A percentile compares a stretch with the other conserved stretches of the same genome.
phyloP scores from a whole-genome alignment of 106 monocot species.

The Dendrobium catenatum region DNA sequence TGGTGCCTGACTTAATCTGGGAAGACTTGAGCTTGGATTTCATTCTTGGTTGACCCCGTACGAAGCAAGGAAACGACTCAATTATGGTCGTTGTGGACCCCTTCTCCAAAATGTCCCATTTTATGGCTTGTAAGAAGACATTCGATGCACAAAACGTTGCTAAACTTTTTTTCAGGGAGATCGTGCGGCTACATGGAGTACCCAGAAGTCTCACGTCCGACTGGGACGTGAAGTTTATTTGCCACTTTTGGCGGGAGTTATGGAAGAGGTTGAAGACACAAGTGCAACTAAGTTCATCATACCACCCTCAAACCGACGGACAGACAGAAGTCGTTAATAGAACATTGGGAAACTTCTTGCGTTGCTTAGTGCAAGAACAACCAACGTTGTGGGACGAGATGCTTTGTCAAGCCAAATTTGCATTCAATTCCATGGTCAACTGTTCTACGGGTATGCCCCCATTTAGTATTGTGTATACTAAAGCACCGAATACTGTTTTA shows the following conservation, averaged over 20 bases:
- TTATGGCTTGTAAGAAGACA: constrained; percentile 6
- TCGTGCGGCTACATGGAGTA: constrained; percentile 6
- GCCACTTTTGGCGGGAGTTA: not conserved
- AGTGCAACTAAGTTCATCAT: too few species aligned
- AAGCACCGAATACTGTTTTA: too few species aligned
- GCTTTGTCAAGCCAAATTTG: not conserved
- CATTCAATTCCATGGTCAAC: not conserved
- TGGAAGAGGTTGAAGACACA: not conserved
- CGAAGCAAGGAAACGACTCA: too few species aligned
- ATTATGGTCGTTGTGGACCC: too few species aligned
- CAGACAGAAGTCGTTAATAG: not conserved
- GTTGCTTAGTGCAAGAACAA: not conserved
- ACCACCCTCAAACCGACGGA: too few species aligned
- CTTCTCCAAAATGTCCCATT: constrained; percentile 13
- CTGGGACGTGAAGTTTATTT: not conserved
- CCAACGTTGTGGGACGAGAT: not conserved
- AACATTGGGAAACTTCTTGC: not conserved
- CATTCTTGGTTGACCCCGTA: too few species aligned
- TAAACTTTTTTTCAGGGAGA: not conserved
- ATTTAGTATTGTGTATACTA: too few species aligned
- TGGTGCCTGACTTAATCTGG: not conserved
- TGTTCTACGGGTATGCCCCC: too few species aligned
- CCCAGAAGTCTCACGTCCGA: not conserved
- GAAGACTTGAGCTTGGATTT: too few species aligned
- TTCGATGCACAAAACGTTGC: not conserved